These are phyloP conservation scores for Penicillium sp. DNA, from an alignment of 2,329 filamentous ascomycete genomes.

Conservation along the genomic window DNA sequence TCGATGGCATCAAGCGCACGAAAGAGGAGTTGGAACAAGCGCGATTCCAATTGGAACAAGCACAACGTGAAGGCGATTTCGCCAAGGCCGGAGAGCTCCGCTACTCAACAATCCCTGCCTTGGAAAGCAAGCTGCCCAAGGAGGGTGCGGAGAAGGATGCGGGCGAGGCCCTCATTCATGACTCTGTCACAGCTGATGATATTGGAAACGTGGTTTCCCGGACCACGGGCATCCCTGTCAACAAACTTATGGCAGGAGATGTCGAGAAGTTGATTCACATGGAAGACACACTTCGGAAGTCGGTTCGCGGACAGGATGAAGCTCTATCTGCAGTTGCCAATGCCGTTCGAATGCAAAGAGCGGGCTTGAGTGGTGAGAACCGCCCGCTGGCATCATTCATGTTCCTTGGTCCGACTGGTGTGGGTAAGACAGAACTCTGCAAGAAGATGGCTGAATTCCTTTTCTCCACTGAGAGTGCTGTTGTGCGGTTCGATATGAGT, in stretches of 20 bases:
- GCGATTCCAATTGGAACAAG: constrained; percentile 79
- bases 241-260: constrained; percentile 88
- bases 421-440: constrained; percentile 95
- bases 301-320: constrained; percentile 90
- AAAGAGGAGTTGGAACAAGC: constrained; percentile 89
- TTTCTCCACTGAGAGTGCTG: constrained; percentile 87
- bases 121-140: constrained; percentile 77
- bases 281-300: constrained; percentile 83
- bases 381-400: constrained; percentile 92
- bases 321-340: constrained; percentile 88
- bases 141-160: constrained; percentile 59
- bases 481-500: constrained; percentile 95
- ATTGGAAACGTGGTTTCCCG: constrained; percentile 90
- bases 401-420: constrained; percentile 94
- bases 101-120: constrained; percentile 79
- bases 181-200: constrained; percentile 92
- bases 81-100: constrained; percentile 85
- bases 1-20: constrained; percentile 80
- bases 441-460: constrained; percentile 93
- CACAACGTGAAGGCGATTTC: constrained; percentile 85
- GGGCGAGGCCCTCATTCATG: constrained; percentile 72
- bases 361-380: constrained; percentile 88
- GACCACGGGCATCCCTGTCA: constrained; percentile 88
- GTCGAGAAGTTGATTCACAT: constrained; percentile 94
- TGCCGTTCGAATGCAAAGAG: constrained; percentile 89